Conservation (phyloP, 306 rosid genomes). For the Castanea mollissima region DNA sequence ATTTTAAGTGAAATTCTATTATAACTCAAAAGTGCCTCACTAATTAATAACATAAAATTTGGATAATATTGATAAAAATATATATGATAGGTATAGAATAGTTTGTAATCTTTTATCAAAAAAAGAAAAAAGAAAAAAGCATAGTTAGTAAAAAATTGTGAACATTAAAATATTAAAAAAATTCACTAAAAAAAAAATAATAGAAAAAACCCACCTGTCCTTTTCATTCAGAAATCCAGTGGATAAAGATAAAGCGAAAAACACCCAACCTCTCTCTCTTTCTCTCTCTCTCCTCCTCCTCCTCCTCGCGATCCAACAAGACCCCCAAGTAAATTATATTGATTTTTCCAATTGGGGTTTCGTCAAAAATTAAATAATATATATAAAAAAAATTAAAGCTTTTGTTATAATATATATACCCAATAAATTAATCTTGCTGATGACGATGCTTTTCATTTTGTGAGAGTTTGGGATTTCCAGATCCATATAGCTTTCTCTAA, state of each 20-base stretch:
- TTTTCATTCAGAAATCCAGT: neutral
- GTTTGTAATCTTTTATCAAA: no score
- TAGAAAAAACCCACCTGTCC: neutral
- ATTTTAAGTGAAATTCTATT: no score
- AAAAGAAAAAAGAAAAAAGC: no score
- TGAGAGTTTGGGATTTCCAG: constrained; percentile 7
- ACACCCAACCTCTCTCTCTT: neutral
- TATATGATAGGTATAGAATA: no score
- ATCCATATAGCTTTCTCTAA: neutral
- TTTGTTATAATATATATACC: neutral
- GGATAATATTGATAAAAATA: no score
- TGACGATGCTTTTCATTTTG: neutral
- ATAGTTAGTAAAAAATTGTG: neutral
- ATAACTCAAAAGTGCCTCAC: no score
- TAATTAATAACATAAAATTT: no score
- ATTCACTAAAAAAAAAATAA: neutral
- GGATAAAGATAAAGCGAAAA: neutral
- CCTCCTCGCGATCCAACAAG: neutral
- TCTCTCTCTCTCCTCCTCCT: neutral
- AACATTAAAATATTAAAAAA: neutral
- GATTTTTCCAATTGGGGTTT: neutral
- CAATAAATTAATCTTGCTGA: neutral
- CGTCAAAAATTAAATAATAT: neutral
- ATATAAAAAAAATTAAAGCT: neutral
- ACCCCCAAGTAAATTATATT: neutral